These are phyloP conservation scores for Penicilliopsis zonata DNA, from an alignment of 495 filamentous ascomycete genomes.

Conservation along the genomic window DNA sequence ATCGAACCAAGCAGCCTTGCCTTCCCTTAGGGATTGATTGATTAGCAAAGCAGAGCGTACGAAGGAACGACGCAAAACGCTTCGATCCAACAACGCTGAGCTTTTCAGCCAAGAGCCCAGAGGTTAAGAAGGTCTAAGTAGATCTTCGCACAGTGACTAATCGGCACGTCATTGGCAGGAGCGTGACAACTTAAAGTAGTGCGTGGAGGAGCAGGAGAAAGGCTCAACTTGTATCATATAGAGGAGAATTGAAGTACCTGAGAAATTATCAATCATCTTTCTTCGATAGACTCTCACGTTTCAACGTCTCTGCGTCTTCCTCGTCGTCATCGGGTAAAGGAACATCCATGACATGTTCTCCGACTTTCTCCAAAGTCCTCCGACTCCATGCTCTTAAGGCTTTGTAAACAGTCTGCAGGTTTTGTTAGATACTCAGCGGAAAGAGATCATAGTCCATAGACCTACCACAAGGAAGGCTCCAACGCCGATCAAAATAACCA, in stretches of 20 bases:
- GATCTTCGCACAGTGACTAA: constrained; percentile 93
- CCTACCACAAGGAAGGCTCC: constrained; percentile 73
- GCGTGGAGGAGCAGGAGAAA: constrained; percentile 23
- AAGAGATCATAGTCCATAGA: constrained; percentile 4
- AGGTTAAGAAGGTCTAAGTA: constrained; percentile 34
- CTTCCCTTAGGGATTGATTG: constrained; percentile 24
- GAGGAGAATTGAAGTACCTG: background rate
- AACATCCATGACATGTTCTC: constrained; percentile 72
- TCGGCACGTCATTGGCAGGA: constrained; percentile 67
- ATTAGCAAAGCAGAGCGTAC: constrained; percentile 21
- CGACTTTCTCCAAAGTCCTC: constrained; percentile 57
- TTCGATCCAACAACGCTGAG: constrained; percentile 9
- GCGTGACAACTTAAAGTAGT: constrained; percentile 92
- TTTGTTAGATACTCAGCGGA: constrained; percentile 15
- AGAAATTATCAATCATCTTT: constrained; percentile 9
- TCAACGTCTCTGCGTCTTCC: constrained; percentile 26
- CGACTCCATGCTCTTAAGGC: constrained; percentile 59
- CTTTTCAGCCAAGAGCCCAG: constrained; percentile 16
- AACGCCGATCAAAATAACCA: constrained; percentile 68
- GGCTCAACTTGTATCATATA: background rate
- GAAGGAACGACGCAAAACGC: constrained; percentile 29
- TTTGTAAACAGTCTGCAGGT: constrained; percentile 67
- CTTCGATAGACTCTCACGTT: constrained; percentile 6
- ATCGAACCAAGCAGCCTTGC: constrained; percentile 22
- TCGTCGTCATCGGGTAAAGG: constrained; percentile 63